These are phyloP conservation scores for Diaporthe ilicicola DNA, from an alignment of 2,329 filamentous ascomycete species.

Conservation along the genomic window DNA sequence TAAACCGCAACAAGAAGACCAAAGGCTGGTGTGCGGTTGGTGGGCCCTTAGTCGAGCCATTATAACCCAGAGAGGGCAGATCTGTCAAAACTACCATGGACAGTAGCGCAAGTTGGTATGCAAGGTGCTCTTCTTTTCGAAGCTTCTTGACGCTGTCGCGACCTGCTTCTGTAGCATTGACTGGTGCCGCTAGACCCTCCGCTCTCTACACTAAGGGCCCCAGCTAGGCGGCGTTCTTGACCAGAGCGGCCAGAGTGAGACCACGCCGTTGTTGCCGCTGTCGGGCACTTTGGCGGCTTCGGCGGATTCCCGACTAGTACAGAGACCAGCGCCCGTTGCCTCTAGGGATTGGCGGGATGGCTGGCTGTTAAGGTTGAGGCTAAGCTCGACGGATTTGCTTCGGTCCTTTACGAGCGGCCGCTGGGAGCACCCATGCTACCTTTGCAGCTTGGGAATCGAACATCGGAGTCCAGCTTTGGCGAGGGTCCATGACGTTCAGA, in stretches of 20 bases:
- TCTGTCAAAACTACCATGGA: slow-evolving; percentile 5
- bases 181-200: neutral
- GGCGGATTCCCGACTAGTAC: slow-evolving; percentile 16
- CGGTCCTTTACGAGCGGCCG: slow-evolving; percentile 21
- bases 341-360: slow-evolving; percentile 13
- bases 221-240: slow-evolving; percentile 1
- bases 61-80: neutral
- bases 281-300: slow-evolving; percentile 5
- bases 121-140: slow-evolving; percentile 4
- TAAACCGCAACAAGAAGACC: neutral
- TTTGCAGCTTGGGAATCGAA: neutral
- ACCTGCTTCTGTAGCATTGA: neutral
- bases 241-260: neutral
- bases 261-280: neutral
- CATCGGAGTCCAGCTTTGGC: neutral
- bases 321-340: neutral
- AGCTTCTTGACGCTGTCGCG: neutral
- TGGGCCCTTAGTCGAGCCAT: neutral
- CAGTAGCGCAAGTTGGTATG: neutral
- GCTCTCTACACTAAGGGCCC: neutral
- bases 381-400: slow-evolving; percentile 21
- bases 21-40: neutral
- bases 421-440: slow-evolving; percentile 13
- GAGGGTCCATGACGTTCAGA: neutral
- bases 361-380: slow-evolving; percentile 18